Percentiles rank a stretch among this genome's conserved stretches.
These are phyloP conservation scores for Solanum gandarillasii DNA, from an alignment of 257 asterid species.

Conservation along the genomic window DNA sequence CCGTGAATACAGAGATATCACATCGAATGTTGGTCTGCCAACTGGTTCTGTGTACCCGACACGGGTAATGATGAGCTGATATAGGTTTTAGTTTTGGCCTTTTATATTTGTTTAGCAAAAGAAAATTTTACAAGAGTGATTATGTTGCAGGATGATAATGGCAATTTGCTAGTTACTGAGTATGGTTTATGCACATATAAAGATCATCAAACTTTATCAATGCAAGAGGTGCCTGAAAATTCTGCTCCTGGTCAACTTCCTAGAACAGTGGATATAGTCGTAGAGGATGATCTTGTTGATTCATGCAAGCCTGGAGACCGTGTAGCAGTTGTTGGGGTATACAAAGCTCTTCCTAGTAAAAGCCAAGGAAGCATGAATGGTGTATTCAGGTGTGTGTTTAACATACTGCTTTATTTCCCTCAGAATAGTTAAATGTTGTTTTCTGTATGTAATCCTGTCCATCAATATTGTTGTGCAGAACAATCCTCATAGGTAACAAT, in stretches of 20 bases:
- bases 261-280: constrained; percentile 75
- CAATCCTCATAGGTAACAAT: constrained; percentile 85
- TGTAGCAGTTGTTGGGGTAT: constrained; percentile 85
- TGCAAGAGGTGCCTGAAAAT: constrained; percentile 98
- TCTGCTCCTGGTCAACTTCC: constrained; percentile 99
- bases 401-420: not conserved
- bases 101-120: not conserved
- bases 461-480: constrained; percentile 36
- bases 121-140: not conserved
- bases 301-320: constrained; percentile 98
- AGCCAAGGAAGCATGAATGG: constrained; percentile 94
- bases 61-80: constrained; percentile 38
- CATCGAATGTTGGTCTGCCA: constrained; percentile 89
- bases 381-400: constrained; percentile 60
- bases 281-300: constrained; percentile 95
- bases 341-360: constrained; percentile 86
- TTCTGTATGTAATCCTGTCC: not conserved
- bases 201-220: constrained; percentile 87
- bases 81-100: not conserved
- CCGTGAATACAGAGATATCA: constrained; percentile 84
- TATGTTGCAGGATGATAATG: constrained; percentile 64
- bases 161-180: constrained; percentile 87
- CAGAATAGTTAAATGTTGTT: not conserved
- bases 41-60: constrained; percentile 97
- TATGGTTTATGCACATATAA: constrained; percentile 76